Percentiles rank a stretch among this genome's conserved stretches.
These are phyloP conservation scores for Podila epigama DNA, from an alignment of 192 early-diverging fungal species.

Conservation along the genomic window DNA sequence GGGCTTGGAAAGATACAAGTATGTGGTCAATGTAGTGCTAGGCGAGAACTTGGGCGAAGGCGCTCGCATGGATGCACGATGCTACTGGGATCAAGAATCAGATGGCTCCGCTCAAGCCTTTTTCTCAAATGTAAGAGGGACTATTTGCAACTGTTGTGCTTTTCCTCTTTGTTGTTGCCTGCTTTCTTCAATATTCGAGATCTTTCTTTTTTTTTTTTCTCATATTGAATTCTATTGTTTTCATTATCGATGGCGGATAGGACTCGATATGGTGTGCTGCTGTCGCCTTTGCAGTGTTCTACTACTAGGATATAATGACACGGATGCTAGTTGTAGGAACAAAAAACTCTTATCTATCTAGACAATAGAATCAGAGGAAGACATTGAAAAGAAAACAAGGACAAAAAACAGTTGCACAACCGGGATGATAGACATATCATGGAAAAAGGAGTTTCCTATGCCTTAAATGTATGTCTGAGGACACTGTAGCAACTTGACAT, in stretches of 20 bases:
- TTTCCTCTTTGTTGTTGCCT: neutral
- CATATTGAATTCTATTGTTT: neutral
- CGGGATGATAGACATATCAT: neutral
- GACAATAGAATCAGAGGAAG: neutral
- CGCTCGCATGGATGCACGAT: constrained; percentile 46
- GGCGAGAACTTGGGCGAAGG: constrained; percentile 42
- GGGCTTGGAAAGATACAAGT: constrained; percentile 42
- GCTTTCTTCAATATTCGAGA: no score
- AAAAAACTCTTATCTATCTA: neutral
- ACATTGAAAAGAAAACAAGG: neutral
- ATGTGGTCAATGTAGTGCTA: constrained; percentile 43
- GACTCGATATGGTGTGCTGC: constrained; percentile 47
- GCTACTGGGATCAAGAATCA: constrained; percentile 48
- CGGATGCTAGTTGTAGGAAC: neutral
- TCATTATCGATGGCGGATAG: no score
- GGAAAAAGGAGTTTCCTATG: neutral
- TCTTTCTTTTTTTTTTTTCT: neutral
- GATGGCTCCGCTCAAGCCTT: constrained; percentile 50
- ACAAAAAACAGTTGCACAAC: neutral
- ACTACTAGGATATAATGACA: constrained; percentile 19
- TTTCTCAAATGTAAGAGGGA: constrained; percentile 31
- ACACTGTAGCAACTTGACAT: no score
- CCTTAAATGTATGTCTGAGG: no score
- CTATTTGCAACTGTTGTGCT: neutral
- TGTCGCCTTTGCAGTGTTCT: constrained; percentile 43